Evolutionary conservation across 2,329 filamentous ascomycete species (phyloP).

Genomic region (Cytospora schulzeri): DNA sequence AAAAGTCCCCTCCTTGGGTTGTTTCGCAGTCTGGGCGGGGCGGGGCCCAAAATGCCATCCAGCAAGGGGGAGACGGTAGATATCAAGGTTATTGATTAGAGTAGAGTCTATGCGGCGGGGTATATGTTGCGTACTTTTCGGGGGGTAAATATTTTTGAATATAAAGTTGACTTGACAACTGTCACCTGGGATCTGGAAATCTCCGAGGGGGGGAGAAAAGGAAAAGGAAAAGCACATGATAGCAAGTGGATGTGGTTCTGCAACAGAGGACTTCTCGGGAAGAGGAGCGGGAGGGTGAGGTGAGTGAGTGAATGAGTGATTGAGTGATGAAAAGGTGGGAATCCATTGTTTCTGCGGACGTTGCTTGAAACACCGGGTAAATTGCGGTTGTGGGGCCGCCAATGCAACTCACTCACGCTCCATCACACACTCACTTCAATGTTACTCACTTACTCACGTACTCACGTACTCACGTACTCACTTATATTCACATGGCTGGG

Average conservation of each 20-base stretch:
- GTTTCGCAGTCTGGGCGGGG: not conserved
- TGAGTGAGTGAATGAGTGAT: not conserved
- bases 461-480: too few relatives aligned
- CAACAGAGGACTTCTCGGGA: not conserved
- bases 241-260: not conserved
- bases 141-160: not conserved
- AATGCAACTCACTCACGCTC: not conserved
- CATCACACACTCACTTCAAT: too few relatives aligned
- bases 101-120: not conserved
- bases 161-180: not conserved
- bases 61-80: too few relatives aligned
- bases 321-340: not conserved
- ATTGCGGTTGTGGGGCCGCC: slow-evolving; percentile 18
- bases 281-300: not conserved
- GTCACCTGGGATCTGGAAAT: not conserved
- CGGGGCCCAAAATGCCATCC: too few relatives aligned
- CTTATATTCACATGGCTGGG: too few relatives aligned
- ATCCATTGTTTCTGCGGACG: not conserved
- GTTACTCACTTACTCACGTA: too few relatives aligned
- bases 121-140: not conserved
- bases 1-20: not conserved
- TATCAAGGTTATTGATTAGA: not conserved
- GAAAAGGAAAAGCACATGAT: not conserved
- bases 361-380: slow-evolving; percentile 15
- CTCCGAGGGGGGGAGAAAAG: not conserved